Evolutionary conservation across 257 asterid species (phyloP), one percentile per base, ranked within the genome.

Genomic region (Leonotis leonurus): DNA sequence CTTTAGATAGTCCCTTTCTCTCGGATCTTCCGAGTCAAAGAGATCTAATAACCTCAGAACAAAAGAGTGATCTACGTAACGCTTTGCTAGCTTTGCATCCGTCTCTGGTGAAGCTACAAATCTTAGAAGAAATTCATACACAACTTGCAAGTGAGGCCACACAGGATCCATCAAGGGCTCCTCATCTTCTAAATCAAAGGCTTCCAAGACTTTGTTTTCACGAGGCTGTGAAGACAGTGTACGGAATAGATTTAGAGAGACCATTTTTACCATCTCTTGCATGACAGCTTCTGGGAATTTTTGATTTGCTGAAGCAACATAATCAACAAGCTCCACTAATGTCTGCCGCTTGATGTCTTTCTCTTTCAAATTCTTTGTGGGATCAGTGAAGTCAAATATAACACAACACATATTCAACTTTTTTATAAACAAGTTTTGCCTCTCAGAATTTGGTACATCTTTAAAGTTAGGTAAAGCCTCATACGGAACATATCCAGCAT

Each of bases 51-150:
- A 64, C 69, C 53, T 75, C 26, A 84, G 29, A 36, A 84, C 83
- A 67, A 84, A 84, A 3, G 88, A 77, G 69, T 84, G 91, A 73
- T 84, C 88, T 40, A 84, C 62, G 27, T 68, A 84, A n/a, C 91
- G 80, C 58, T 84, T 84, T 1, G 88, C 88, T 53, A 84, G 62
- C 78, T 84, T 84, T 35, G 91, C 91, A 63, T 84, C 91, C 0
- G 88, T 84, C 55, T 84, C 88, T 5, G 91, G 84, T 8, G 91
- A 84, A 52, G 91, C 88, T 27, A 84, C 85, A 64, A 84, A 84
- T 59, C 91, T 61, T 35, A 84, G 88, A 60, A 84, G 85, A 44
- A 84, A 73, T 37, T 84, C 91, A 30, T 84, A 84, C 40, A 81
- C 86, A 10, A 81, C 78, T 71, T 84, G 91, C 70, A 84, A 57